Conservation (phyloP, 768 basidiomycete genomes). For the Russula sp. region DNA sequence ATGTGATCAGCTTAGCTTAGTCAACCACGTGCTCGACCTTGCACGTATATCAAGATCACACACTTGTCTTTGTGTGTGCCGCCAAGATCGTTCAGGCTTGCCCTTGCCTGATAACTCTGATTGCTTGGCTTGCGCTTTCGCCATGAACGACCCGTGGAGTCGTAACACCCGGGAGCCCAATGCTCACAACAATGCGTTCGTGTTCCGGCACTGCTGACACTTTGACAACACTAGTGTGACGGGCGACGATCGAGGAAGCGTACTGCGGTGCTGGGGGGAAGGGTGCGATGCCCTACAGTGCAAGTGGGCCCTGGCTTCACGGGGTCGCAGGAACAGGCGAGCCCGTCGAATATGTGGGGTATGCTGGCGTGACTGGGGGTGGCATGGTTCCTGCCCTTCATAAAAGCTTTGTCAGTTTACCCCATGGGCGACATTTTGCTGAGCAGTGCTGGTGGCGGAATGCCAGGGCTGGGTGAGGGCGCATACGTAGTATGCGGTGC, state of each 20-base stretch:
- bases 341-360: slow-evolving; percentile 57
- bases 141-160: no score
- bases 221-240: slow-evolving; percentile 44
- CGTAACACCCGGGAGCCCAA: no score
- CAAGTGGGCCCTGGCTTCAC: slow-evolving; percentile 49
- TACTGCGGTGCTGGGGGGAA: slow-evolving; percentile 50
- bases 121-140: no score
- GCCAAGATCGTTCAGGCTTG: no score
- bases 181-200: slow-evolving; percentile 60
- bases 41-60: no score
- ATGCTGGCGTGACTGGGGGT: slow-evolving; percentile 58
- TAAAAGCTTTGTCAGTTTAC: slow-evolving; percentile 23
- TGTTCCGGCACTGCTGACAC: slow-evolving; percentile 37
- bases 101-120: no score
- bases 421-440: slow-evolving; percentile 15
- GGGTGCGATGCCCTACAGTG: slow-evolving; percentile 40
- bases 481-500: slow-evolving; percentile 22
- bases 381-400: slow-evolving; percentile 19
- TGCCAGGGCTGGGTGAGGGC: slow-evolving; percentile 16
- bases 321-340: slow-evolving; percentile 45
- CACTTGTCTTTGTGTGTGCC: no score
- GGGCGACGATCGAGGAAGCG: slow-evolving; percentile 40
- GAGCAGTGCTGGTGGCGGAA: slow-evolving; percentile 21
- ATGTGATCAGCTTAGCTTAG: no score
- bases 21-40: no score